phyloP scores from a whole-genome alignment of 2,329 filamentous ascomycete genomes.

The Phoma herbarum region DNA sequence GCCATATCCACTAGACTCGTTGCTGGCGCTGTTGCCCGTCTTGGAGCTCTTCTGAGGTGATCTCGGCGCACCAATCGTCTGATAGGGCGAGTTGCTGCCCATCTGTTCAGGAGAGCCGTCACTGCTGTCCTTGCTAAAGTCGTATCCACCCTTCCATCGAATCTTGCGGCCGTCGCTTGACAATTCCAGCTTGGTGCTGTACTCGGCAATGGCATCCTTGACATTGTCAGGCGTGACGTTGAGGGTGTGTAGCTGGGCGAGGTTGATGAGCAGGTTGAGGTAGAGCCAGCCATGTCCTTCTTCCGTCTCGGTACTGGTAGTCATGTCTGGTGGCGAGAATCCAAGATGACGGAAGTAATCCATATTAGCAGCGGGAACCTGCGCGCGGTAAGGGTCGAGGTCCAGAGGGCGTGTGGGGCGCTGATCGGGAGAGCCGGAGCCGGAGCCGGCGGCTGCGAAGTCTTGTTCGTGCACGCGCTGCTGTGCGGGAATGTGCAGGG shows the following conservation, averaged over 20 bases:
- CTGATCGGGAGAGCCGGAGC: conserved; percentile 67
- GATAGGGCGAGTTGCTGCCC: conserved; percentile 61
- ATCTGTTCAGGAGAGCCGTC: conserved; percentile 60
- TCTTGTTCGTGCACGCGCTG: conserved; percentile 40
- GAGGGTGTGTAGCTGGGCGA: conserved; percentile 85
- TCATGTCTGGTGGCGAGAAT: conserved; percentile 67
- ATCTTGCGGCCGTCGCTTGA: conserved; percentile 81
- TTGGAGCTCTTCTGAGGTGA: conserved; percentile 43
- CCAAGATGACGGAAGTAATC: conserved; percentile 80
- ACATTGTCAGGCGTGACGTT: conserved; percentile 84
- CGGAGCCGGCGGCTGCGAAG: conserved; percentile 40
- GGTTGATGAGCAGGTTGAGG: conserved; percentile 78
- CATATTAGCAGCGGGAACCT: conserved; percentile 79
- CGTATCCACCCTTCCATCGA: conserved; percentile 76
- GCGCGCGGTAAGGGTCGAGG: conserved; percentile 78
- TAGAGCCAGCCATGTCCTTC: conserved; percentile 83
- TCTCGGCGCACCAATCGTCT: conserved; percentile 42
- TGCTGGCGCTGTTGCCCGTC: conserved; percentile 31
- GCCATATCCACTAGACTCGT: conserved; percentile 31
- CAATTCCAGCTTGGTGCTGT: conserved; percentile 78
- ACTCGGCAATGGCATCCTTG: conserved; percentile 72
- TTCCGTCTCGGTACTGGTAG: conserved; percentile 61
- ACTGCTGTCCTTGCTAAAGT: conserved; percentile 71
- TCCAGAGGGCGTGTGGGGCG: conserved; percentile 79
- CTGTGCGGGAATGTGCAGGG: conserved; percentile 24